Base-by-base conservation (phyloP, 2,329 filamentous ascomycete species). In the Cylindrodendrum hubeiense region DNA sequence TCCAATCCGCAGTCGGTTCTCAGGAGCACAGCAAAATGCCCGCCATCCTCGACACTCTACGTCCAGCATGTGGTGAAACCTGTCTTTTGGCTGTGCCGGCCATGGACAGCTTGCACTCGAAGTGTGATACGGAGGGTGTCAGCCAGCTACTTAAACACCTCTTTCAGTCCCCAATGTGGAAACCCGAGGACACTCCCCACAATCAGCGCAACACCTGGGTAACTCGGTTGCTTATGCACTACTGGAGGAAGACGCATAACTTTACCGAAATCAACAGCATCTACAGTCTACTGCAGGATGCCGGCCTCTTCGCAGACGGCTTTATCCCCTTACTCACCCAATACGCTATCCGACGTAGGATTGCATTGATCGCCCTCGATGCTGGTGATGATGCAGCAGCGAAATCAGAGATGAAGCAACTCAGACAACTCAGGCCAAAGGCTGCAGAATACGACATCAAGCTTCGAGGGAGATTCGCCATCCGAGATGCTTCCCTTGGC, bases 271-370 rank as follows among this genome's bases (percentile, higher is more conserved):
- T 72, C 41, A 77, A 74, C 46, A 58, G 69, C 8, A 66, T 78
- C 21, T 78, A 79, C 43, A 34, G 34, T 2, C 51, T 76, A 12
- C 60, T 78, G n/a, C 74, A 74, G 49, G 68, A 71, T 56, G 71
- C 72, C 10, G 77, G 77, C 1, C 51, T 80, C 7, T 79, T 76
- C 43, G 47, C 63, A 3, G 28, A 64, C 2, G 60, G 60, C 13
- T n/a, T 62, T 5, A 60, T 76, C 13, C 33, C 73, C 6, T 28
- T 26, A 7, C 56, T 65, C 34, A 67, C 61, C 1, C 71, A 78
- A 47, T 78, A 77, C 55, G 67, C 74, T 15, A 74, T 77, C 17
- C 75, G 77, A 53, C 67, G 74, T 7, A 67, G 74, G 46, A 71
- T 80, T 59, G 54, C 68, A 1, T 56, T 73, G 13, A 71, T 70